Percentiles rank a stretch among this genome's conserved stretches.
phyloP scores from a whole-genome alignment of 2,329 filamentous ascomycete species.

The Aspergillus fumigatus region DNA sequence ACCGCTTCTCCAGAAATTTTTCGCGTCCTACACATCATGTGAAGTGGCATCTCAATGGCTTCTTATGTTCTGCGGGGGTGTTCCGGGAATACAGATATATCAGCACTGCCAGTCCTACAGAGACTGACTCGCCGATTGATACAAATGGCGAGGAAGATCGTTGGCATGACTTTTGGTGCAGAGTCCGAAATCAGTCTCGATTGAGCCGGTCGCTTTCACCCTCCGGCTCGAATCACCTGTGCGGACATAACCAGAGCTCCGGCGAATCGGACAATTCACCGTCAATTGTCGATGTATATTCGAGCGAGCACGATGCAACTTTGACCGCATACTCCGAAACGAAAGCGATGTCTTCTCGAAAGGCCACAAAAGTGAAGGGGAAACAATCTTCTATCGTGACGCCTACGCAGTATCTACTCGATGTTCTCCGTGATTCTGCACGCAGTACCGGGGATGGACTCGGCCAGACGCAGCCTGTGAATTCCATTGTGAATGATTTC shows the following conservation, averaged over 20 bases:
- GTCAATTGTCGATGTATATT: neutral
- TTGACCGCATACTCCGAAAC: neutral
- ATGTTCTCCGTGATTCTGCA: slow-evolving; percentile 22
- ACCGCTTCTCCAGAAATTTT: slow-evolving; percentile 2
- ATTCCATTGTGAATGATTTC: neutral
- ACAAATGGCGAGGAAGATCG: slow-evolving; percentile 4
- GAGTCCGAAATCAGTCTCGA: slow-evolving; percentile 10
- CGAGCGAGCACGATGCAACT: neutral
- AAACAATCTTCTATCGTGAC: slow-evolving; percentile 11
- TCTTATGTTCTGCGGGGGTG: neutral
- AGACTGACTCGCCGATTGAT: neutral
- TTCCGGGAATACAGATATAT: neutral
- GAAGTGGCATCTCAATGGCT: slow-evolving; percentile 4
- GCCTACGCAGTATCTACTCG: slow-evolving; percentile 28
- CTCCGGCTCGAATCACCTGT: neutral
- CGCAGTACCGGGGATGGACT: slow-evolving; percentile 8
- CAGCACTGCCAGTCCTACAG: slow-evolving; percentile 1
- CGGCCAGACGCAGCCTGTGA: slow-evolving; percentile 6
- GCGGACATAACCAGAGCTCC: neutral
- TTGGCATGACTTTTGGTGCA: slow-evolving; percentile 11
- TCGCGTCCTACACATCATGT: slow-evolving; percentile 4
- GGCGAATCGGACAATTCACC: neutral
- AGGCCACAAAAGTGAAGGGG: neutral
- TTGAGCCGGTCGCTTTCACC: slow-evolving; percentile 9
- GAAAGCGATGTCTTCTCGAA: neutral